Evolutionary conservation across 1,284 basidiomycete genomes (phyloP), one percentile per base, ranked within the genome.

Genomic region (Cryptococcus neoformans): DNA sequence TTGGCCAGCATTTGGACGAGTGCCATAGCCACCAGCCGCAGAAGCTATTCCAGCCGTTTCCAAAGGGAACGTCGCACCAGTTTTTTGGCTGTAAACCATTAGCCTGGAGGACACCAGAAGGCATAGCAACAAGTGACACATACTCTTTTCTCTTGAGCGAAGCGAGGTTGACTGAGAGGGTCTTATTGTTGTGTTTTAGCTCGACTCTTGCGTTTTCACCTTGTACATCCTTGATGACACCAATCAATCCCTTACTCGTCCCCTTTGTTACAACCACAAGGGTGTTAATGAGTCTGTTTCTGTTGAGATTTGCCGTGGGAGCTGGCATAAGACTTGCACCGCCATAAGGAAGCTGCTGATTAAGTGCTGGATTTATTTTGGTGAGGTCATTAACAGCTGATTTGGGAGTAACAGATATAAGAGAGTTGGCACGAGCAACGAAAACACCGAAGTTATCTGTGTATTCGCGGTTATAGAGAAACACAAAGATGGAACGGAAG

Each of bases 161-260:
- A 38, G 84, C 83, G 68, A 93, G 88, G 49, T 88, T 87, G 58
- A 98, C 86, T 8, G 88, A 88, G 62, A 98, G 86, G 28, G 93
- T 83, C 78, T 93, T 95, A 77, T 93, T 93, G 53, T 88, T 87
- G 1, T 92, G 91, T 62, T 89, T 85, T 21, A 99, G 80, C 77
- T 99, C 96, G 11, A 99, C 93, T 52, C 96, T 85, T 1, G 89
- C 91, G 62, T 87, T 81, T 48, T 83, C 82, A 11, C 93, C 95
- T 56, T 93, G 95, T 11, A 92, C 91, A 71, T 98, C 96, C 77
- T 95, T 98, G 81, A 99, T 90, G 10, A 87, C 86, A 6, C 96
- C 96, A 51, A 88, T 82, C 66, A 94, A 88, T 8, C 93, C 92
- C 78, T 99, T 99, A 74, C 89, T 86, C 0, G 90, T 84, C 2